Conservation (phyloP, 2,329 filamentous ascomycete species). For the Penicillium psychrosexuale region DNA sequence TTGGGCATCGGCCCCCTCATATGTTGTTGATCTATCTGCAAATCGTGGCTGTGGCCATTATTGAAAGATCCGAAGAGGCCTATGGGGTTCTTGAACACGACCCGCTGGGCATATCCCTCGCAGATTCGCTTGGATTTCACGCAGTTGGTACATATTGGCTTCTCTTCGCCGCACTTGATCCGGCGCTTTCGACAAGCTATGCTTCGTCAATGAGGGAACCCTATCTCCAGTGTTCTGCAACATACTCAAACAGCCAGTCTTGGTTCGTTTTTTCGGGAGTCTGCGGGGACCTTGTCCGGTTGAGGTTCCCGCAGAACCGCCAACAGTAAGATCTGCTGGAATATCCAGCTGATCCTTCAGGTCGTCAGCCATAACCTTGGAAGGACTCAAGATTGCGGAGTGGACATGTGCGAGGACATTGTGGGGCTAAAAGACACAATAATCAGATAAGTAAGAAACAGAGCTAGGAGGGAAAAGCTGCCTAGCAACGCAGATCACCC, state of each 20-base stretch:
- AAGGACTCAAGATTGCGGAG: not conserved
- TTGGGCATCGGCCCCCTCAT: constrained; percentile 18
- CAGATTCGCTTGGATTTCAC: constrained; percentile 47
- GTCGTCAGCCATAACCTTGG: not conserved
- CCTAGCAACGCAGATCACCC: constrained; percentile 8
- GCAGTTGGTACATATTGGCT: constrained; percentile 47
- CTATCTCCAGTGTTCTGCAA: constrained; percentile 18
- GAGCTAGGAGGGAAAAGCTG: constrained; percentile 6
- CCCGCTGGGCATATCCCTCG: constrained; percentile 43
- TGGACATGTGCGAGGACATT: not conserved
- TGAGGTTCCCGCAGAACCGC: constrained; percentile 12
- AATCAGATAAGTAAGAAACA: not conserved
- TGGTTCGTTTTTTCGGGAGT: constrained; percentile 67
- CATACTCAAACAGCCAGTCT: constrained; percentile 88
- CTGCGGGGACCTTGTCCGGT: constrained; percentile 21
- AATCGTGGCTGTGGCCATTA: constrained; percentile 18
- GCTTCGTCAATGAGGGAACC: constrained; percentile 10
- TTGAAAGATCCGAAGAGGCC: constrained; percentile 31
- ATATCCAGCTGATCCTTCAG: not conserved
- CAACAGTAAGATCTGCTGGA: not conserved
- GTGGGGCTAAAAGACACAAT: not conserved
- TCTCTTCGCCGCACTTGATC: constrained; percentile 94
- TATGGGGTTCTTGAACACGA: constrained; percentile 42
- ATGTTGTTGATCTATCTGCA: constrained; percentile 22
- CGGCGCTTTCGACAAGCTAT: constrained; percentile 85